phyloP scores from a whole-genome alignment of 345 rosid species.

The Rhodamnia rubescens region DNA sequence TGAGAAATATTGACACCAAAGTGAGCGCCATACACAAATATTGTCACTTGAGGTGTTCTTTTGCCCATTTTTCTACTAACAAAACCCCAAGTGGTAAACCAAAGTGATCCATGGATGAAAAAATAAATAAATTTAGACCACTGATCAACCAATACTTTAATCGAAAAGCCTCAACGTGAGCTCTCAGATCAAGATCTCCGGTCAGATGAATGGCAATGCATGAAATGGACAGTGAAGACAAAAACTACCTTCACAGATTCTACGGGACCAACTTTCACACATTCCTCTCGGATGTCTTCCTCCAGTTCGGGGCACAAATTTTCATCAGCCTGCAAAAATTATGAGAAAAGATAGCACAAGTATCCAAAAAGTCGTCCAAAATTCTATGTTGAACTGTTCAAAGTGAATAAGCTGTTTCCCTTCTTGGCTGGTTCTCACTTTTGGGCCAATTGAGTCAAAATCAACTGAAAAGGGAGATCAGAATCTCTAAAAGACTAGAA shows the following conservation, averaged over 20 bases:
- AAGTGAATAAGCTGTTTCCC: background rate
- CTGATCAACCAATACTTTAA: background rate
- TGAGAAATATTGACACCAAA: too few relatives aligned
- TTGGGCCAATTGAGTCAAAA: background rate
- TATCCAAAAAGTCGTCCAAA: background rate
- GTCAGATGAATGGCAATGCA: background rate
- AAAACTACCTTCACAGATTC: constrained; percentile 68
- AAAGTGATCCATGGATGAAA: background rate
- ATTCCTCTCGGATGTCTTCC: constrained; percentile 79
- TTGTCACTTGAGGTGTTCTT: too few relatives aligned
- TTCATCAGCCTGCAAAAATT: constrained; percentile 61
- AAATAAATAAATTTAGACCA: background rate
- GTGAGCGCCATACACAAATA: too few relatives aligned
- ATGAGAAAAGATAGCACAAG: background rate
- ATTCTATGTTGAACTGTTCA: background rate
- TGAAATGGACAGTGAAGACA: background rate
- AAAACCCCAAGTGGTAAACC: background rate
- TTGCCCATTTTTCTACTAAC: background rate
- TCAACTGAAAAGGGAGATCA: background rate
- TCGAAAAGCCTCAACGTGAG: background rate
- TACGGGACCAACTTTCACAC: constrained; percentile 68
- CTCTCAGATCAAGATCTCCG: background rate
- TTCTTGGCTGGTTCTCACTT: background rate
- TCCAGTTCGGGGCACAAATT: constrained; percentile 58
- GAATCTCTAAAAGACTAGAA: background rate